These are phyloP conservation scores for Acephala macrosclerotiorum DNA, from an alignment of 2,329 filamentous ascomycete genomes.

Conservation along the genomic window DNA sequence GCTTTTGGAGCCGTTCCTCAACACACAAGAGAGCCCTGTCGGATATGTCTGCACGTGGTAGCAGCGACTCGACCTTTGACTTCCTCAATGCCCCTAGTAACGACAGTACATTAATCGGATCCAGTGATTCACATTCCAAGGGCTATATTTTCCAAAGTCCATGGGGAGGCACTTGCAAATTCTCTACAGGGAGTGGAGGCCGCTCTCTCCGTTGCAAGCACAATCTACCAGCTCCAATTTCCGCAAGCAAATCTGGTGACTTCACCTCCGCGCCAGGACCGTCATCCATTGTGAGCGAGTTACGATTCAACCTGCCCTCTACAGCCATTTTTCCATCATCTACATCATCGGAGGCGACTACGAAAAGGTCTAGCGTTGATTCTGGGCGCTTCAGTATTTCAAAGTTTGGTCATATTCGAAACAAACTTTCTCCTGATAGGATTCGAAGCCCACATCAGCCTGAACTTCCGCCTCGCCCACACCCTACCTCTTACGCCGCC, in stretches of 20 bases:
- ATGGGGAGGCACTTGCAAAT: constrained; percentile 89
- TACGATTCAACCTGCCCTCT: constrained; percentile 87
- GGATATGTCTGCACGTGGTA: constrained; percentile 33
- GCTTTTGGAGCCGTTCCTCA: constrained; percentile 37
- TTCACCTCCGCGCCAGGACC: constrained; percentile 26
- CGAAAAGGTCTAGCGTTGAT: constrained; percentile 30
- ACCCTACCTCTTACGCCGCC: constrained; percentile 35
- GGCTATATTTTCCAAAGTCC: constrained; percentile 84
- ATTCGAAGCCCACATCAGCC: constrained; percentile 31
- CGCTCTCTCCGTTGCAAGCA: constrained; percentile 79
- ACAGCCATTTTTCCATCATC: constrained; percentile 53
- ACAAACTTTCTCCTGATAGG: constrained; percentile 43
- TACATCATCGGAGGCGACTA: constrained; percentile 27
- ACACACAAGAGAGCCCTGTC: constrained; percentile 37
- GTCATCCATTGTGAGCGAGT: constrained; percentile 69
- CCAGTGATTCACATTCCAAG: constrained; percentile 38
- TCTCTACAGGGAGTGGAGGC: constrained; percentile 79
- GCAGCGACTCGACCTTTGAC: constrained; percentile 24
- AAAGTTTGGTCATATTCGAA: constrained; percentile 39
- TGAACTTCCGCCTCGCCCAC: constrained; percentile 30
- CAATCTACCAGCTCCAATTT: constrained; percentile 59
- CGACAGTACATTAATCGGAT: constrained; percentile 16
- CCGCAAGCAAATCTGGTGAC: constrained; percentile 29
- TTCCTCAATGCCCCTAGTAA: neutral
- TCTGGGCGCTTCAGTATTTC: constrained; percentile 28